phyloP scores from a whole-genome alignment of 495 filamentous ascomycete species.

The Neurospora sp. region DNA sequence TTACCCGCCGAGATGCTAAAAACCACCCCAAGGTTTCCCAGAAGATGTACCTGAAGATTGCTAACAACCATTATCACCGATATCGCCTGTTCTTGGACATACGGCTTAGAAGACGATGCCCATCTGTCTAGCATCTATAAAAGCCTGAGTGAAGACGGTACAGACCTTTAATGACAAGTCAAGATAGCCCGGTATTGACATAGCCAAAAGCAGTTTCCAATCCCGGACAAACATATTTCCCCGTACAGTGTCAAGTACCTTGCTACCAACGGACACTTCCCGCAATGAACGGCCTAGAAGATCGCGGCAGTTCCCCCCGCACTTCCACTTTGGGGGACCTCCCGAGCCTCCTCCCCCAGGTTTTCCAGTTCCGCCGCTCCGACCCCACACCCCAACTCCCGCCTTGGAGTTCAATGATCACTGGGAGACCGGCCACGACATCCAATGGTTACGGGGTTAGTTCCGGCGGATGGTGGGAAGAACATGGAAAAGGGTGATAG shows the following conservation, averaged over 20 bases:
- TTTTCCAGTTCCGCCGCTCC: not conserved
- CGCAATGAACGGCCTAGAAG: not conserved
- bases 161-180: not conserved
- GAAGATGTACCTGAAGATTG: not conserved
- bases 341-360: not conserved
- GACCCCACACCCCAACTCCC: not conserved
- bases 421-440: not conserved
- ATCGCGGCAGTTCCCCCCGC: not conserved
- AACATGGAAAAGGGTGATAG: not conserved
- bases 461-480: not conserved
- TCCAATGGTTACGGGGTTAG: not conserved
- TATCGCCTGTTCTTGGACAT: not conserved
- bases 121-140: not conserved
- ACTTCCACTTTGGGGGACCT: not conserved
- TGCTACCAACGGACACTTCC: not conserved
- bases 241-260: not conserved
- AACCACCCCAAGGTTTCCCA: not conserved
- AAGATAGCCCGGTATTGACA: not conserved
- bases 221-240: not conserved
- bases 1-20: not conserved
- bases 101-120: not conserved
- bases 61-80: not conserved
- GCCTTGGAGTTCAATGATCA: not conserved
- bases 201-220: not conserved
- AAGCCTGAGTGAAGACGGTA: not conserved